These are phyloP conservation scores for Pneumocystis sp. DNA, from an alignment of 1,139 yeast species.

Conservation along the genomic window DNA sequence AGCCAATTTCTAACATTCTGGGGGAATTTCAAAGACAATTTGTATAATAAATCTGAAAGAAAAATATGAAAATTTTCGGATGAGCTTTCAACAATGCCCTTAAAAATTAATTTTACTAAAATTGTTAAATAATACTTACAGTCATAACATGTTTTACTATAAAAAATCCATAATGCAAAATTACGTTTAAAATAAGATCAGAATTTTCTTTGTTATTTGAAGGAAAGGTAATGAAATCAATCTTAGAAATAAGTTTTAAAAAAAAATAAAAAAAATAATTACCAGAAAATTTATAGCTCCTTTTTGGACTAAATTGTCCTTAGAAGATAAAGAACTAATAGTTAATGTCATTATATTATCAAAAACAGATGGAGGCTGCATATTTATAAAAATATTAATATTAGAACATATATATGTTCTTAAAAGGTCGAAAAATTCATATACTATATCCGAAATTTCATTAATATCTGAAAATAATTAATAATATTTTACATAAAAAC, in stretches of 20 bases:
- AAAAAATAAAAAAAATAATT: not conserved
- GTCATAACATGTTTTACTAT: not conserved
- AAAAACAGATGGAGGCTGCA: not conserved
- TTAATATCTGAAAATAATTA: not conserved
- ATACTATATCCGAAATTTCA: not conserved
- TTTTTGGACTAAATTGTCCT: not conserved
- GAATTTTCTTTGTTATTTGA: not conserved
- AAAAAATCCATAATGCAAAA: not conserved
- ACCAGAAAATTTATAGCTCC: not conserved
- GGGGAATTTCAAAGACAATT: not conserved
- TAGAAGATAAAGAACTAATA: not conserved
- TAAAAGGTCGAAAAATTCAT: not conserved
- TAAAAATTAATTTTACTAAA: not conserved
- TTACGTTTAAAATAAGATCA: not conserved
- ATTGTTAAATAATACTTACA: not conserved
- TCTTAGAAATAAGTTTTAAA: not conserved
- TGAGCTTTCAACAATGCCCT: not conserved
- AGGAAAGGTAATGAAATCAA: not conserved
- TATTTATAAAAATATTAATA: not conserved
- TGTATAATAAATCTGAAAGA: not conserved
- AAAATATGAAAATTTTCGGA: not conserved
- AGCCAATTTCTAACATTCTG: not conserved
- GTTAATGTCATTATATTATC: not conserved
- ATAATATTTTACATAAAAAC: not conserved
- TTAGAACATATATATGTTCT: not conserved